Evolutionary conservation across 2,329 filamentous ascomycete species (phyloP), one percentile per base, ranked within the genome.

Genomic region (Beauveria medogensis): DNA sequence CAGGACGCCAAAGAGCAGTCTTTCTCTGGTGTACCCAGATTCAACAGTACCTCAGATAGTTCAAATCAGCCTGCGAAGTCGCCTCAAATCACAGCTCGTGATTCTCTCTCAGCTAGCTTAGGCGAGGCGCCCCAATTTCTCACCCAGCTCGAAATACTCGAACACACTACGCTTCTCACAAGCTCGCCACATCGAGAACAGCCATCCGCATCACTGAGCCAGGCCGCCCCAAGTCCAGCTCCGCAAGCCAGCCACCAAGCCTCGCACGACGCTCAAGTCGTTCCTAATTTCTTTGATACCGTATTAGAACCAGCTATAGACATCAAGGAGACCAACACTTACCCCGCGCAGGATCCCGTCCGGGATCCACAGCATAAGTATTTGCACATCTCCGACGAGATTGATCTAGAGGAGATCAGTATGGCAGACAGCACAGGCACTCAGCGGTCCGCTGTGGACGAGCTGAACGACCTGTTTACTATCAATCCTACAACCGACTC

Each of bases 231-330:
- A 20, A 48, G 51, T 22, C 22, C 22, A 18, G 20, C 30, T 28
- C n/a, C 48, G 48, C 57, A 54, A 30, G 12, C 5, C 14, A 26
- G 18, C 8, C 34, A 20, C 20, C 51, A 30, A 55, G 10, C 43
- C 51, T 68, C 65, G 46, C 71, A 70, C 62, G 71, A 68, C 59
- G 68, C 70, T 46, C 72, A 72, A 53, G 51, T 68, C n/a, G 44
- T 68, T 18, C 53, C 50, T 34, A 63, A 28, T 22, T 61, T 55
- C 18, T 67, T 67, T 10, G 60, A 65, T 10, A 59, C 61, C 20
- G 64, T 59, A 30, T 48, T 60, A 6, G 63, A 63, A 34, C 62
- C 59, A 18, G 61, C 66, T 20, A 61, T 48, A 24, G 59, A 63
- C 8, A 67, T 64, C 20, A 61, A 66, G 54, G 41, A 56, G 24